phyloP scores from a whole-genome alignment of 208 protist genomes.

The Herpetomonas tarakana region DNA sequence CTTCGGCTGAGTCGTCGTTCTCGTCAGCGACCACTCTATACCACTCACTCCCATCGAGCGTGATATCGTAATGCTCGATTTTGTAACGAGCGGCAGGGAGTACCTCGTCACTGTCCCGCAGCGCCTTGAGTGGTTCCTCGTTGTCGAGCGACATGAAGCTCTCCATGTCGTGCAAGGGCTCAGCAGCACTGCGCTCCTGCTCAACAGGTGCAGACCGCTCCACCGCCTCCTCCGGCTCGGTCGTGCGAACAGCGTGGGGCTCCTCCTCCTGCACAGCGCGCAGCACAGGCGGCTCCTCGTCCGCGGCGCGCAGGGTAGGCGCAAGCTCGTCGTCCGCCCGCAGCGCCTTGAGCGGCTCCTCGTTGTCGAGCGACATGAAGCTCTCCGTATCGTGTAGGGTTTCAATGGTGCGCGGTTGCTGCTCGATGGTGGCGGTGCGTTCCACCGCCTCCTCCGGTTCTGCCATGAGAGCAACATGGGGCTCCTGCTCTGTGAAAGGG shows the following conservation, averaged over 20 bases:
- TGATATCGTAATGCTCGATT: constrained; percentile 7
- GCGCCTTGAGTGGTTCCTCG: no score
- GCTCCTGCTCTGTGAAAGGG: background rate
- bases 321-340: no score
- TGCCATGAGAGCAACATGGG: background rate
- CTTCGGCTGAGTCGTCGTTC: no score
- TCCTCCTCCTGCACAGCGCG: constrained; percentile 2
- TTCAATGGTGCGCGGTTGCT: background rate
- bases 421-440: background rate
- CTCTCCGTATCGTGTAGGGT: no score
- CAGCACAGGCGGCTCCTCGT: background rate
- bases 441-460: background rate
- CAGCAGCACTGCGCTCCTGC: background rate
- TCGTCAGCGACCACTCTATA: constrained; percentile 1
- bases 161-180: no score
- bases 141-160: no score
- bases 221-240: background rate
- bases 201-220: background rate
- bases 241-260: background rate
- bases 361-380: no score
- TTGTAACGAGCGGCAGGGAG: no score
- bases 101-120: no score
- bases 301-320: constrained; percentile 8
- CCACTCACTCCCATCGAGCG: constrained; percentile 10
- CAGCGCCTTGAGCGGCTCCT: no score